Evolutionary conservation across 2,329 filamentous ascomycete genomes (phyloP), one percentile per base, ranked within the genome.

Genomic region (Blumeria graminis): DNA sequence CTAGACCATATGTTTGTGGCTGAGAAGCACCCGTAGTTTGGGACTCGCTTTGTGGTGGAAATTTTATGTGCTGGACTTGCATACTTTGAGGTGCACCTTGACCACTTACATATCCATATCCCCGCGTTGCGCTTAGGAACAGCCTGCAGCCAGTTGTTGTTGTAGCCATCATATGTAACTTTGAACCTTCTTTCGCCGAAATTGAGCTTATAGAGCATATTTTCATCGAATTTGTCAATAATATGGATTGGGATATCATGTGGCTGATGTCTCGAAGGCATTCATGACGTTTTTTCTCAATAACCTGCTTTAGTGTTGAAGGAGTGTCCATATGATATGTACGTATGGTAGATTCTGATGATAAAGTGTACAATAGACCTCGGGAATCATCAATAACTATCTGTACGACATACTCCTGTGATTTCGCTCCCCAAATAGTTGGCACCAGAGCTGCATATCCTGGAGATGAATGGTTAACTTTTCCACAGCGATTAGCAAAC

Each of bases 51-150:
- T 72, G 68, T 0, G 92, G 92, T 1, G 93, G 92, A 58, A 94
- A 94, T 66, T 92, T 93, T 68, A 98, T 86, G 65, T 94, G 92
- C 62, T 93, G 84, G n/a, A 95, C 81, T 68, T 95, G 89, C 87
- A 98, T 95, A 69, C 87, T 95, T 63, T 86, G 89, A 0, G 92
- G 89, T 0, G 85, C 81, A 57, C 56, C 71, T 69, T 56, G 71
- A 68, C 69, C 70, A 68, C 61, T 68, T 67, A 74, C 76, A 70
- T 82, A 81, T 1, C 80, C 78, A 16, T 86, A 83, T 60, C 64
- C 65, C 41, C 83, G 84, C 0, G 88, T 94, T 5, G 90, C 87
- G 65, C 88, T 96, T 56, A 98, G 75, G 67, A 92, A 96, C 4
- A 98, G 78, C 22, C 92, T 81, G 66, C 89, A 94, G 18, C 93